phyloP scores from a whole-genome alignment of 306 rosid genomes.

The Gastrolobium bilobum region DNA sequence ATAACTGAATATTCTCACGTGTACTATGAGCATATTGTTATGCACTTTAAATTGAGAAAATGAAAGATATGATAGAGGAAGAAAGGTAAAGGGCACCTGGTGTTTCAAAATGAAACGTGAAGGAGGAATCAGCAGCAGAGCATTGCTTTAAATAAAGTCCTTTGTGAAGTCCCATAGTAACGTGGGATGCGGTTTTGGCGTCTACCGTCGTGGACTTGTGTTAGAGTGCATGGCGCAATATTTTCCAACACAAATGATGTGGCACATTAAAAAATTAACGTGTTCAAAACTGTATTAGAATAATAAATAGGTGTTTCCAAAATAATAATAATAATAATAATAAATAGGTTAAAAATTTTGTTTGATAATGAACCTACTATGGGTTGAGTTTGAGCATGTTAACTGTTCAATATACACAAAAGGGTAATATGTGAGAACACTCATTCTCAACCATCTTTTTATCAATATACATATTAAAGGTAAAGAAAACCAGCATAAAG shows the following conservation, averaged over 20 bases:
- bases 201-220: slow-evolving; percentile 26
- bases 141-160: slow-evolving; percentile 44
- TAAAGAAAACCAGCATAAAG: slow-evolving; percentile 23
- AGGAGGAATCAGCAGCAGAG: neutral
- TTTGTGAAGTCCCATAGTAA: slow-evolving; percentile 18
- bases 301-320: neutral
- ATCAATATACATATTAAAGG: slow-evolving; percentile 4
- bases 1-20: neutral
- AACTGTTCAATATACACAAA: neutral
- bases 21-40: neutral
- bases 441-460: neutral
- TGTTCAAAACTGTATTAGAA: slow-evolving; percentile 5
- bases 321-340: neutral
- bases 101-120: neutral
- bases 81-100: neutral
- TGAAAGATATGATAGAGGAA: neutral
- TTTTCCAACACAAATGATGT: slow-evolving; percentile 24
- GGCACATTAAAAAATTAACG: slow-evolving; percentile 1
- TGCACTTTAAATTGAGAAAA: neutral
- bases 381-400: neutral
- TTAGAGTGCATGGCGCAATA: slow-evolving; percentile 22
- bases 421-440: neutral
- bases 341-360: neutral
- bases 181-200: slow-evolving; percentile 35
- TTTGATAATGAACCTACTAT: neutral